Percentiles rank a stretch among this genome's conserved stretches.
phyloP scores from a whole-genome alignment of 1,284 basidiomycete species.

The Irpex sp. region DNA sequence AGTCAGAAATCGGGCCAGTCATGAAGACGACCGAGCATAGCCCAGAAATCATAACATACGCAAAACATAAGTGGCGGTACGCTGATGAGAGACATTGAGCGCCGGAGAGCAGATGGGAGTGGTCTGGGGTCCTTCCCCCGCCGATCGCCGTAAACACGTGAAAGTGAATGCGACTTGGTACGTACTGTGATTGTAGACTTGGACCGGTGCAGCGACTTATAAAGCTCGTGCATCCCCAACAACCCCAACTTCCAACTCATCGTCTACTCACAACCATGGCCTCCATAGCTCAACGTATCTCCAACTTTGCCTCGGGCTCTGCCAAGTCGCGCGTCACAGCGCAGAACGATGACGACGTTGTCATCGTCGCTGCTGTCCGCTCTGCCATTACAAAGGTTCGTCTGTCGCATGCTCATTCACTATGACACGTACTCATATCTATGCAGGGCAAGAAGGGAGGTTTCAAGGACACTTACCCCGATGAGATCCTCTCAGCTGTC shows the following conservation, averaged over 20 bases:
- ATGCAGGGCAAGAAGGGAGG: slow-evolving; percentile 82
- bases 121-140: neutral
- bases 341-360: slow-evolving; percentile 79
- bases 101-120: neutral
- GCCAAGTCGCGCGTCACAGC: slow-evolving; percentile 49
- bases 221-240: neutral
- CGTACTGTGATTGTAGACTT: neutral
- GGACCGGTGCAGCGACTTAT: neutral
- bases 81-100: too few relatives aligned
- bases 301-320: slow-evolving; percentile 22
- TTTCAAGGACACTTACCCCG: slow-evolving; percentile 91
- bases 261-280: neutral
- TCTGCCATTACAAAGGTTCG: slow-evolving; percentile 87
- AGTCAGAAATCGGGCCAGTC: too few relatives aligned
- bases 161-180: neutral
- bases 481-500: slow-evolving; percentile 85
- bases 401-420: neutral
- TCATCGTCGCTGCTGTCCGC: slow-evolving; percentile 86
- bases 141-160: neutral
- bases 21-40: too few relatives aligned
- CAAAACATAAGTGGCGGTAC: too few relatives aligned
- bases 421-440: neutral
- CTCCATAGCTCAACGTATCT: slow-evolving; percentile 19
- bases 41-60: too few relatives aligned
- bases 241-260: neutral